Conservation (phyloP, 2,329 filamentous ascomycete genomes). For the Scortechinia acanthostroma region DNA sequence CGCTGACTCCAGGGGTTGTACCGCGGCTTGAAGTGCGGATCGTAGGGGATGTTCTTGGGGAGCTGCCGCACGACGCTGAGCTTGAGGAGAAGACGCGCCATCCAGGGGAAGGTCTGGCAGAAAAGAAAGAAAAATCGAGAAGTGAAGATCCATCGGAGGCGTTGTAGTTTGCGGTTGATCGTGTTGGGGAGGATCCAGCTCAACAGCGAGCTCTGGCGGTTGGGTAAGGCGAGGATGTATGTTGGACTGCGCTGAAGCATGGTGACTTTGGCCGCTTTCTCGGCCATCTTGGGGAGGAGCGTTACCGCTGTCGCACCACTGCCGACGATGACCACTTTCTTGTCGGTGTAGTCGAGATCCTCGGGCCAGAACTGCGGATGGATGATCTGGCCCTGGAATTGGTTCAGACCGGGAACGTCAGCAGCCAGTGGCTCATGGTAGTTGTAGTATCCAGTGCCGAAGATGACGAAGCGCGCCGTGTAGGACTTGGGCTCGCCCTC, state of each 20-base stretch:
- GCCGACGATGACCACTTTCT: constrained; percentile 68
- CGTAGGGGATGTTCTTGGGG: constrained; percentile 40
- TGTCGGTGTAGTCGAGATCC: constrained; percentile 55
- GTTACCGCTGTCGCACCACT: constrained; percentile 76
- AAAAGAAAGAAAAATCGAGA: constrained; percentile 37
- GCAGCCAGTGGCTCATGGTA: constrained; percentile 55
- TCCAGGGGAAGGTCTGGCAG: constrained; percentile 41
- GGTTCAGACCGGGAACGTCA: constrained; percentile 58
- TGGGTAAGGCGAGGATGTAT: constrained; percentile 50
- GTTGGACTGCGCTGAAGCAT: constrained; percentile 76
- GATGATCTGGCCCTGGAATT: constrained; percentile 54
- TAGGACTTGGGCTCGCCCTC: constrained; percentile 14
- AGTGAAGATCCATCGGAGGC: constrained; percentile 25
- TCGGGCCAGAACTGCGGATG: constrained; percentile 76
- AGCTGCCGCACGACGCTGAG: constrained; percentile 36
- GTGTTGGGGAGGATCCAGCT: constrained; percentile 23
- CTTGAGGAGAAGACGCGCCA: constrained; percentile 37
- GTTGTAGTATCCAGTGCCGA: constrained; percentile 65
- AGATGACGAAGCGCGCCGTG: constrained; percentile 46
- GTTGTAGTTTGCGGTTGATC: constrained; percentile 24
- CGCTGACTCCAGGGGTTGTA: constrained; percentile 71
- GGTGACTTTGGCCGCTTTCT: constrained; percentile 60
- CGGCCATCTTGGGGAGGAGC: constrained; percentile 62
- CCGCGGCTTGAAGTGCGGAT: constrained; percentile 56
- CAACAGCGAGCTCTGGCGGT: constrained; percentile 8